A percentile compares a stretch with the other conserved stretches of the same genome.
These are phyloP conservation scores for Desmodesmus armatus DNA, from an alignment of 139 green algal genomes.

Conservation along the genomic window DNA sequence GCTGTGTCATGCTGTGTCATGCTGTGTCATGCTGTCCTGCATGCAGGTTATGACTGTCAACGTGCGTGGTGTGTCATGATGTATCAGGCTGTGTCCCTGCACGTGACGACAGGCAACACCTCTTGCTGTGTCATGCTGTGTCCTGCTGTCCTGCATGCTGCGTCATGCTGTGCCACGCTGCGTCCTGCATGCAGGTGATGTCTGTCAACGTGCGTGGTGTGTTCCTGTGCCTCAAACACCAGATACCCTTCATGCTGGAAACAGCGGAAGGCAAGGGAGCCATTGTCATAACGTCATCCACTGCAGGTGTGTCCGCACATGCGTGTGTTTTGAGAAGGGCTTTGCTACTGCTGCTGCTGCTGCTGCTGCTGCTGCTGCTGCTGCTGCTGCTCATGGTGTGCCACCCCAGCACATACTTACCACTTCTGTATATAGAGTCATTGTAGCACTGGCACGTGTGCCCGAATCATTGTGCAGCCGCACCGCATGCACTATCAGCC, in stretches of 20 bases:
- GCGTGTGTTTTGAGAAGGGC: no score
- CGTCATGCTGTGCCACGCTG: not conserved
- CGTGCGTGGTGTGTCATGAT: conserved; percentile 17
- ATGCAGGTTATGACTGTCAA: conserved; percentile 29
- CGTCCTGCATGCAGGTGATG: not conserved
- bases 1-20: not conserved
- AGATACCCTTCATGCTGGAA: conserved; percentile 29
- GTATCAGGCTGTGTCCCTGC: not conserved
- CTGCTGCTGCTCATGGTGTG: no score
- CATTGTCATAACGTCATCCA: conserved; percentile 24
- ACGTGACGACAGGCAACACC: not conserved
- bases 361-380: conserved; percentile 5
- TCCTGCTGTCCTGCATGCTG: not conserved
- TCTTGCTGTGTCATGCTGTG: not conserved
- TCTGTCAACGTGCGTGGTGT: conserved; percentile 25
- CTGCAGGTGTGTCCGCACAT: conserved; percentile 10
- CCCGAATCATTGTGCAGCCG: no score
- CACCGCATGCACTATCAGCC: no score
- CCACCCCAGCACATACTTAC: no score
- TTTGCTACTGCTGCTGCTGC: not conserved
- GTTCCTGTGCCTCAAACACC: conserved; percentile 29
- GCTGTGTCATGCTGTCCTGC: not conserved
- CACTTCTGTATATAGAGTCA: no score
- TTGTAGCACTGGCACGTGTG: no score
- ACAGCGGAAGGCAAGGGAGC: not conserved